Percentiles rank a stretch among this genome's conserved stretches.
phyloP scores from a whole-genome alignment of 257 asterid genomes.

The Gentiana macrophylla region DNA sequence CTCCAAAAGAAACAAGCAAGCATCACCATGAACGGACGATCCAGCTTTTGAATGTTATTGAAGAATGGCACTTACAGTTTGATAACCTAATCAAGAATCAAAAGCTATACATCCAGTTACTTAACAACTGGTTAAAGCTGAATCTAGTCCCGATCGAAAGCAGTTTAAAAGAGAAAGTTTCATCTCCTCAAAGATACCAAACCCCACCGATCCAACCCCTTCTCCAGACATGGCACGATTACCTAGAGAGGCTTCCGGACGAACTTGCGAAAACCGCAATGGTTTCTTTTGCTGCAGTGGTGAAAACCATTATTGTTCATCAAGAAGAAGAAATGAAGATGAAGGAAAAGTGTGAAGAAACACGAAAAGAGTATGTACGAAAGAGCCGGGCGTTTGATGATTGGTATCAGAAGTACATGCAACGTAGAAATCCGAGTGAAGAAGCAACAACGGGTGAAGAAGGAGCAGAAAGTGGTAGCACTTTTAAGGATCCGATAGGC shows the following conservation, averaged over 20 bases:
- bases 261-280: conserved; percentile 79
- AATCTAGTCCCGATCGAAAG: conserved; percentile 83
- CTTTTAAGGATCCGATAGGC: conserved; percentile 42
- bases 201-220: conserved; percentile 72
- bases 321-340: conserved; percentile 88
- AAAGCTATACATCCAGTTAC: conserved; percentile 47
- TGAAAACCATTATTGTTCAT: conserved; percentile 59
- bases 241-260: conserved; percentile 85
- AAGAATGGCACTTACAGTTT: conserved; percentile 67
- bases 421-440: conserved; percentile 29
- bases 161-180: conserved; percentile 54
- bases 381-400: conserved; percentile 75
- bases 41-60: conserved; percentile 58
- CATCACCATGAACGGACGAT: conserved; percentile 75
- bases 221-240: conserved; percentile 74
- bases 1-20: conserved; percentile 62
- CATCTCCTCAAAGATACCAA: conserved; percentile 51
- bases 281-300: conserved; percentile 69
- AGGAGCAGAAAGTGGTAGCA: conserved; percentile 12
- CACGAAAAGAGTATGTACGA: conserved; percentile 58
- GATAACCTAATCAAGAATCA: conserved; percentile 66
- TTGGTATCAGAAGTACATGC: conserved; percentile 70
- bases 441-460: conserved; percentile 28
- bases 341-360: conserved; percentile 80
- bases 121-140: conserved; percentile 73